Evolutionary conservation across 2,329 filamentous ascomycete genomes (phyloP).

Genomic region (Fusarium robinianum): DNA sequence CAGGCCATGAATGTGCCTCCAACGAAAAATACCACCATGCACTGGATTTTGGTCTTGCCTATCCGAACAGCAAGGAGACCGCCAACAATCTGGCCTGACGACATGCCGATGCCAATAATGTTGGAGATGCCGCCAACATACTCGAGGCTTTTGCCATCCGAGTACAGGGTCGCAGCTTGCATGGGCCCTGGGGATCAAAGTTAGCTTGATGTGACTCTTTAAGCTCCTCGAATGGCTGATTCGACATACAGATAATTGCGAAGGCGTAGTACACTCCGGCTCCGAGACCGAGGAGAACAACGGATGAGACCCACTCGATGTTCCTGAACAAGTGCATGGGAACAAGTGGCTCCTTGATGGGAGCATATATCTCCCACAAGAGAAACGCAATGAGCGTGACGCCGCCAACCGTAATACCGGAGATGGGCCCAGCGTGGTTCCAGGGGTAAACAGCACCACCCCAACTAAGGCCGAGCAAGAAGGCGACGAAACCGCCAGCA

Average conservation of each 20-base stretch:
- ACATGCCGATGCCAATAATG: conserved; percentile 32
- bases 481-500: conserved; percentile 37
- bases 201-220: no score
- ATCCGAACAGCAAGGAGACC: conserved; percentile 36
- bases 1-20: conserved; percentile 40
- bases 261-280: conserved; percentile 47
- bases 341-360: conserved; percentile 43
- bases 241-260: conserved; percentile 43
- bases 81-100: conserved; percentile 35
- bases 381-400: conserved; percentile 32
- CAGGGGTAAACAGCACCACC: conserved; percentile 41
- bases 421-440: conserved; percentile 39
- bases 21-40: conserved; percentile 34
- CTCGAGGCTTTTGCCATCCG: no score
- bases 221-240: no score
- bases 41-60: conserved; percentile 41
- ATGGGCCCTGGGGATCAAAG: no score
- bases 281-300: conserved; percentile 41
- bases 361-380: conserved; percentile 35
- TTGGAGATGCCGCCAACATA: conserved; percentile 38
- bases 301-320: conserved; percentile 38
- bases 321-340: conserved; percentile 45
- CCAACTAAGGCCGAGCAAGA: conserved; percentile 41
- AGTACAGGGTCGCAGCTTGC: no score
- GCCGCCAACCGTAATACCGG: conserved; percentile 37